Percentiles rank a stretch among this genome's conserved stretches.
Evolutionary conservation across 331 rosid genomes (phyloP).

Genomic region (Phaseolus coccineus): DNA sequence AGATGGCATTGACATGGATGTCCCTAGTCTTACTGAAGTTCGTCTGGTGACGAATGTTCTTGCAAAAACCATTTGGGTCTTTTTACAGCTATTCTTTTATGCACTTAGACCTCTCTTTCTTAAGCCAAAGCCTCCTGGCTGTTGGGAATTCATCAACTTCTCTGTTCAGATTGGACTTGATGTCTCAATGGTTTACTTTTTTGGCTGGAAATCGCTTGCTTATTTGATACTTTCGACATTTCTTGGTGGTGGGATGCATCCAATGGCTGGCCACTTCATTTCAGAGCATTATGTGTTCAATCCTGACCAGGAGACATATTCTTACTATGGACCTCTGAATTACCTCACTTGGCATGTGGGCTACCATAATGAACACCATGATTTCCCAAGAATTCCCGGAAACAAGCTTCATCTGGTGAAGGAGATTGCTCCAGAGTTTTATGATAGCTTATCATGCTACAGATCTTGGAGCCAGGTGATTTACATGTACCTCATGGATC

Average conservation of each 20-base stretch:
- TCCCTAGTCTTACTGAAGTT: slow-evolving; percentile 78
- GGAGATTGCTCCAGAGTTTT: slow-evolving; percentile 84
- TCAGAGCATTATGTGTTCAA: slow-evolving; percentile 90
- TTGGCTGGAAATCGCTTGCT: slow-evolving; percentile 77
- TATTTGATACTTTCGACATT: slow-evolving; percentile 83
- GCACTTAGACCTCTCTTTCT: slow-evolving; percentile 83
- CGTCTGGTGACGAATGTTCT: slow-evolving; percentile 63
- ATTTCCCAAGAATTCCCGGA: slow-evolving; percentile 88
- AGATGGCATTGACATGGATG: slow-evolving; percentile 91
- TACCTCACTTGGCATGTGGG: slow-evolving; percentile 89
- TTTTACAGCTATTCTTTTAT: slow-evolving; percentile 88
- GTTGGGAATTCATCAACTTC: slow-evolving; percentile 81
- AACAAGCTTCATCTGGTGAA: slow-evolving; percentile 86
- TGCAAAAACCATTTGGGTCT: slow-evolving; percentile 72
- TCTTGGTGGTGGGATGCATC: slow-evolving; percentile 95
- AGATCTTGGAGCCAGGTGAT: slow-evolving; percentile 93
- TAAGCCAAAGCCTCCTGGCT: slow-evolving; percentile 90
- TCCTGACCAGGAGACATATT: slow-evolving; percentile 86
- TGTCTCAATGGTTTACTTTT: slow-evolving; percentile 65
- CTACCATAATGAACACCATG: slow-evolving; percentile 91
- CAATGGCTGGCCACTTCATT: slow-evolving; percentile 96
- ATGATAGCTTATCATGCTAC: slow-evolving; percentile 64
- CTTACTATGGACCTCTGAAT: slow-evolving; percentile 89
- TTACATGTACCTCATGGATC: slow-evolving; percentile 86
- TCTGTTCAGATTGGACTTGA: slow-evolving; percentile 70